A percentile compares a stretch with the other conserved stretches of the same genome.
Evolutionary conservation across 2,329 filamentous ascomycete genomes (phyloP).

Genomic region (Eurotiales sp.): DNA sequence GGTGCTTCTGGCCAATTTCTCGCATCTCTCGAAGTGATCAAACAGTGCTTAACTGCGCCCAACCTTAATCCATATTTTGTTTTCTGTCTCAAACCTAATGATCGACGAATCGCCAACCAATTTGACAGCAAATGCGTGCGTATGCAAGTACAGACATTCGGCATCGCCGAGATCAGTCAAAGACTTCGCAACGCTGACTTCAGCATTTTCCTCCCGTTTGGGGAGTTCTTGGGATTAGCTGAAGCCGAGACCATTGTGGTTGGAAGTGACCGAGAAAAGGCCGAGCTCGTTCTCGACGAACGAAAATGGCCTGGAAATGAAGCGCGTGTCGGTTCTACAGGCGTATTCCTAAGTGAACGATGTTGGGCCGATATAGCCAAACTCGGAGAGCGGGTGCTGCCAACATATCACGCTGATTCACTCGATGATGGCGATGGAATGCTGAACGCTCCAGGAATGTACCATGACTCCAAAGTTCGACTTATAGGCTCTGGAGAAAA

Average conservation of each 20-base stretch:
- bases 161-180: slow-evolving; percentile 95
- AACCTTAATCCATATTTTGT: slow-evolving; percentile 94
- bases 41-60: slow-evolving; percentile 73
- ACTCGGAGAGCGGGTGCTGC: slow-evolving; percentile 59
- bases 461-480: slow-evolving; percentile 52
- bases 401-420: slow-evolving; percentile 59
- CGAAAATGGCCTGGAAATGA: slow-evolving; percentile 91
- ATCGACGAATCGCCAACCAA: slow-evolving; percentile 93
- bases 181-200: slow-evolving; percentile 90
- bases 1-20: slow-evolving; percentile 92
- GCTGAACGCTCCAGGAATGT: slow-evolving; percentile 44
- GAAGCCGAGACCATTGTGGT: slow-evolving; percentile 82
- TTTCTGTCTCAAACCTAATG: slow-evolving; percentile 96
- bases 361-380: slow-evolving; percentile 91
- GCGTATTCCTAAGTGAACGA: slow-evolving; percentile 90
- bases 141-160: slow-evolving; percentile 89
- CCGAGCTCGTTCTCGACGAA: slow-evolving; percentile 84
- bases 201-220: slow-evolving; percentile 91
- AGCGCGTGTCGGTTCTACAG: slow-evolving; percentile 83
- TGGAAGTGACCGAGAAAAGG: slow-evolving; percentile 87
- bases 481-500: slow-evolving; percentile 48
- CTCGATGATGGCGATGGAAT: slow-evolving; percentile 56
- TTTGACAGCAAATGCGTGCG: slow-evolving; percentile 99
- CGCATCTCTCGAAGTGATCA: slow-evolving; percentile 83
- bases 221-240: slow-evolving; percentile 85